Conservation (phyloP, 306 rosid genomes). For the Gleditsia sinensis region DNA sequence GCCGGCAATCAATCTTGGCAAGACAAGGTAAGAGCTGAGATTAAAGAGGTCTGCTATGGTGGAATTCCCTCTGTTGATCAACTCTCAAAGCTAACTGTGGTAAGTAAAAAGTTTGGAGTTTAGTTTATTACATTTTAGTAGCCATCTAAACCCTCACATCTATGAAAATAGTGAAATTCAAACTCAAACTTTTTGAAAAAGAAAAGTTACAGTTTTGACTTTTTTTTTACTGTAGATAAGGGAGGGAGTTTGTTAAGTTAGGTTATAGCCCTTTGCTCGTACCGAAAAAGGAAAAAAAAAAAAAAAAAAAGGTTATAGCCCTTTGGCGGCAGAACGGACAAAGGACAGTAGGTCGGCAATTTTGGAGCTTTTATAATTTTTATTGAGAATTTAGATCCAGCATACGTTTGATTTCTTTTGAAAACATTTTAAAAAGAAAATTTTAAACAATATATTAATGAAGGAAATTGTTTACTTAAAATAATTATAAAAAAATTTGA, state of each 20-base stretch:
- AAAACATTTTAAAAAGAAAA: too few relatives aligned
- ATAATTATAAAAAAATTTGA: too few relatives aligned
- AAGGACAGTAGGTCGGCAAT: not conserved
- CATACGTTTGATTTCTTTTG: too few relatives aligned
- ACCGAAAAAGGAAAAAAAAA: not conserved
- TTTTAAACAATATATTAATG: too few relatives aligned
- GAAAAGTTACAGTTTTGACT: too few relatives aligned
- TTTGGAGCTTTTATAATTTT: not conserved
- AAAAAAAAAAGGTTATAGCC: not conserved
- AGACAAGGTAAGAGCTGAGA: constrained; percentile 63
- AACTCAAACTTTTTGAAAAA: too few relatives aligned
- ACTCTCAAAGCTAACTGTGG: constrained; percentile 75
- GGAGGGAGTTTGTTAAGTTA: not conserved
- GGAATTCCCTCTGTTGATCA: constrained; percentile 64
- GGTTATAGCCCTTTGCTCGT: not conserved
- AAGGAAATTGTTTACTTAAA: too few relatives aligned
- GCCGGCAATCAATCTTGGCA: constrained; percentile 86
- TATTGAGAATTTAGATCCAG: too few relatives aligned
- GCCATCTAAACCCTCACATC: too few relatives aligned
- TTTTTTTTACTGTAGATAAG: not conserved
- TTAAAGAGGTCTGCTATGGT: constrained; percentile 60
- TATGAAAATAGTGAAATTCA: too few relatives aligned
- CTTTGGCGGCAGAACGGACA: too few relatives aligned
- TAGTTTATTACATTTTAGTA: too few relatives aligned
- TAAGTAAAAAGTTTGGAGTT: constrained; percentile 37